These are phyloP conservation scores for Claviceps humidiphila DNA, from an alignment of 2,329 filamentous ascomycete species.

Conservation along the genomic window DNA sequence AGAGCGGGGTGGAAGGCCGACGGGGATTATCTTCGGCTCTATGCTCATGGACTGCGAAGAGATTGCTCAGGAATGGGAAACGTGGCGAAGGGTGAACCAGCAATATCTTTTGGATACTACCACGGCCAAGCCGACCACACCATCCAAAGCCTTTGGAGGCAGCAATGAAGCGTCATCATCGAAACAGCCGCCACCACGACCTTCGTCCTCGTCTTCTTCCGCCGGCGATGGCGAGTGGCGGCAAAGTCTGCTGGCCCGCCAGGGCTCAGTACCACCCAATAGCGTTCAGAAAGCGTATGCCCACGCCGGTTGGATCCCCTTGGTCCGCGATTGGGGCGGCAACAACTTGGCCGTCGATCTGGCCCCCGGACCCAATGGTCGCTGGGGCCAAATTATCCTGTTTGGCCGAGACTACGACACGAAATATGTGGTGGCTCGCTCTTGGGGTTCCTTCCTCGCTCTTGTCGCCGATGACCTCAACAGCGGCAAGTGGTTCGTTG, in stretches of 20 bases:
- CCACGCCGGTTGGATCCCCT: conserved; percentile 87
- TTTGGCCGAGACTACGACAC: conserved; percentile 97
- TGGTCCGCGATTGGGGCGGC: conserved; percentile 95
- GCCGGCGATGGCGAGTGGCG: conserved; percentile 54
- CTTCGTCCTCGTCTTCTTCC: conserved; percentile 31
- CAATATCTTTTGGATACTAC: conserved; percentile 60
- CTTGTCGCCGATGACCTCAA: conserved; percentile 79
- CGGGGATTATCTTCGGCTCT: conserved; percentile 80
- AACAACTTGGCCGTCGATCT: conserved; percentile 94
- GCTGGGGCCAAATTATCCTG: conserved; percentile 93
- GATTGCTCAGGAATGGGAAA: conserved; percentile 93
- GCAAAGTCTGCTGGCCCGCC: conserved; percentile 68
- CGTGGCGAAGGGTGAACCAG: conserved; percentile 87
- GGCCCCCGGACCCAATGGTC: conserved; percentile 75
- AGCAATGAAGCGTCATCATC: conserved; percentile 57
- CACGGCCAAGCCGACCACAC: conserved; percentile 46
- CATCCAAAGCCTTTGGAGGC: conserved; percentile 60
- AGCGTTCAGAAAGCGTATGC: conserved; percentile 87
- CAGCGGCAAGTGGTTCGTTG: conserved; percentile 81
- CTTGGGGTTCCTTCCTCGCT: conserved; percentile 80
- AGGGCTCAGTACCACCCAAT: conserved; percentile 77
- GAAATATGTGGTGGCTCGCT: conserved; percentile 90
- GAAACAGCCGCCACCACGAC: conserved; percentile 23
- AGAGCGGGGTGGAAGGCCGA: conserved; percentile 80
- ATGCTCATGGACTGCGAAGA: conserved; percentile 98